Base-by-base conservation (phyloP, 2,329 filamentous ascomycete genomes). In the Chaetomium sp. region DNA sequence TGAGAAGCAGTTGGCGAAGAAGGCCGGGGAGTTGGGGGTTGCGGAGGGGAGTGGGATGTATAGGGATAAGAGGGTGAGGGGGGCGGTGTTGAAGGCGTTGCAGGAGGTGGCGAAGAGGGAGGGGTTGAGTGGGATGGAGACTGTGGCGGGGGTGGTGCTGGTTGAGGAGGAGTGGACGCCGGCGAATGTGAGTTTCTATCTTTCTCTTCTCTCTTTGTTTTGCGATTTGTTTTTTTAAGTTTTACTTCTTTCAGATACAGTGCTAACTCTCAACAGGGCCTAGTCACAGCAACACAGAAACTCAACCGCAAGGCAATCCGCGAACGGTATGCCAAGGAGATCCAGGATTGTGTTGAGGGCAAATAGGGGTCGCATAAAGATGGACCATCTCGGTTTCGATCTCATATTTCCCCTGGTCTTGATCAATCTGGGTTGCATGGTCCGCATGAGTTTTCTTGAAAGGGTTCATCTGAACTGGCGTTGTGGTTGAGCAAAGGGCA, bases 91-190 rank as follows among this genome's bases (percentile, higher is more conserved):
- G 46, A 89, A 88, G 74, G 86, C 90, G 65, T 72, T 95, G 58
- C 79, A 88, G 63, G 70, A 72, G 8, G 77, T 79, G 27, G 89
- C 81, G 14, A 83, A 79, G 72, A 81, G 79, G 64, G 84, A 82
- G 35, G 86, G 87, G 19, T 75, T 95, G 48, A 75, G 76, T 1
- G 76, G 81, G 8, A 85, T 94, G 57, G 89, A 95, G 76, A 84
- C 86, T 60, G 78, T 95, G 42, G 79, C 84, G 35, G 88, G 86
- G 50, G 85, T 92, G 19, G 87, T 92, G 33, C 70, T 95, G 55
- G 84, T 86, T 0, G 88, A 92, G 61, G 89, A 92, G 68, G 90
- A 95, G 71, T 95, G 90, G 90, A 92, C 87, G 54, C 88, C 90
- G 52, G 80, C 84, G 57, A 94, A 85, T 68, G 89, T 92, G 76